Conservation (phyloP, 148 eudicot genomes). For the Vaccinium vitisidaea region DNA sequence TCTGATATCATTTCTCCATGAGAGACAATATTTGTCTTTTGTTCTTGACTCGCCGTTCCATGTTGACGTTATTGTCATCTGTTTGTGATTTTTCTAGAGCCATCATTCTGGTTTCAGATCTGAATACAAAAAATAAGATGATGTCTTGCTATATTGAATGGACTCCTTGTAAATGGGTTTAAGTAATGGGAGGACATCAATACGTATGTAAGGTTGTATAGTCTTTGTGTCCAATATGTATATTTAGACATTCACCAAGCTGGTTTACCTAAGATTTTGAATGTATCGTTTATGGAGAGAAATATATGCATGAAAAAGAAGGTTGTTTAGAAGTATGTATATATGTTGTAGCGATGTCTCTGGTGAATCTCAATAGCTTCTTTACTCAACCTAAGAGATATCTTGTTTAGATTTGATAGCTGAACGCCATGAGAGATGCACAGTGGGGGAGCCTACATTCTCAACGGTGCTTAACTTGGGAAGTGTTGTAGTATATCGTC, state of each 20-base stretch:
- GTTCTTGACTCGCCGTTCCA: not conserved
- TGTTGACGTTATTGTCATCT: not conserved
- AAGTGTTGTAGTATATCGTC: not conserved
- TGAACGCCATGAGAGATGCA: too few species aligned
- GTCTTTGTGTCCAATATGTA: not conserved
- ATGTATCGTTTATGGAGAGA: not conserved
- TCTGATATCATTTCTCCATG: not conserved
- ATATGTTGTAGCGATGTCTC: not conserved
- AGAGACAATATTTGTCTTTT: not conserved
- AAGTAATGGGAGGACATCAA: not conserved
- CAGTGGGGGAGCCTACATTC: not conserved
- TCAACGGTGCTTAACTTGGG: not conserved
- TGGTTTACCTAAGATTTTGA: not conserved
- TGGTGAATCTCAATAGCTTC: not conserved
- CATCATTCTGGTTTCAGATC: not conserved
- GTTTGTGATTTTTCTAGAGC: not conserved
- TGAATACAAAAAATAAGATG: not conserved
- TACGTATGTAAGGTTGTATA: not conserved
- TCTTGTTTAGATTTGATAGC: not conserved
- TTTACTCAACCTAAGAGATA: not conserved
- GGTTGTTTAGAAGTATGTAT: not conserved
- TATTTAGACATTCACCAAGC: not conserved
- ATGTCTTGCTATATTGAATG: not conserved
- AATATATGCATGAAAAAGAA: not conserved
- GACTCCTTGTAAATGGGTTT: not conserved